Percentiles rank a stretch among this genome's conserved stretches.
These are phyloP conservation scores for Blastobotrys chiropterorum DNA, from an alignment of 805 yeast genomes.

Conservation along the genomic window DNA sequence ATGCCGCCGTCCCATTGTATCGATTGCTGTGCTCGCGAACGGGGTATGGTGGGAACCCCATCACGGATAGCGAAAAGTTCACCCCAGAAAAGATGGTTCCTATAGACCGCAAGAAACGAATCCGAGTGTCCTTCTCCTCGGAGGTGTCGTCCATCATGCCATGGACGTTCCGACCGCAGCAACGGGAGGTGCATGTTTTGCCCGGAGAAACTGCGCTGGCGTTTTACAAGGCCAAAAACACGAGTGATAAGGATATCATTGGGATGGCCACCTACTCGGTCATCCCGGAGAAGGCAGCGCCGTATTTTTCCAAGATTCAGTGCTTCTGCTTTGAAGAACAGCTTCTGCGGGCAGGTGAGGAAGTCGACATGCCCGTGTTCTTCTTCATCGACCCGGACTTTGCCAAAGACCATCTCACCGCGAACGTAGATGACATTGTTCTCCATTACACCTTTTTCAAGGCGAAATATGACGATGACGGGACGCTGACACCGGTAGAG, in stretches of 20 bases:
- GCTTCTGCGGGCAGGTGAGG: slow-evolving; percentile 88
- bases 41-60: slow-evolving; percentile 94
- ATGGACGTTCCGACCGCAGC: slow-evolving; percentile 94
- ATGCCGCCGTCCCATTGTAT: slow-evolving; percentile 89
- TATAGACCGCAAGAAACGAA: slow-evolving; percentile 75
- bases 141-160: slow-evolving; percentile 88
- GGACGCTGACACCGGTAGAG: slow-evolving; percentile 22
- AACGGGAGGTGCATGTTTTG: slow-evolving; percentile 81
- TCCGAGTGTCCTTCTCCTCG: slow-evolving; percentile 81
- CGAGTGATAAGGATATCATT: slow-evolving; percentile 79
- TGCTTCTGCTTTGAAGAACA: slow-evolving; percentile 99
- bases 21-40: slow-evolving; percentile 89
- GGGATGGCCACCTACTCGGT: slow-evolving; percentile 99
- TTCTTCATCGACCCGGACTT: slow-evolving; percentile 96
- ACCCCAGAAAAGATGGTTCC: slow-evolving; percentile 85
- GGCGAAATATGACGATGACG: slow-evolving; percentile 25
- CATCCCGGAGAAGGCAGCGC: slow-evolving; percentile 94
- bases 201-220: slow-evolving; percentile 99
- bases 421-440: slow-evolving; percentile 82
- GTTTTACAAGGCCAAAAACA: slow-evolving; percentile 86
- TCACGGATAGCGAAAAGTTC: slow-evolving; percentile 73
- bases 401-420: slow-evolving; percentile 87
- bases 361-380: slow-evolving; percentile 97
- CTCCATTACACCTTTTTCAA: slow-evolving; percentile 89
- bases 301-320: slow-evolving; percentile 93